Base-by-base conservation (phyloP, 1,284 basidiomycete genomes). In the Pisolithus thermaeus region DNA sequence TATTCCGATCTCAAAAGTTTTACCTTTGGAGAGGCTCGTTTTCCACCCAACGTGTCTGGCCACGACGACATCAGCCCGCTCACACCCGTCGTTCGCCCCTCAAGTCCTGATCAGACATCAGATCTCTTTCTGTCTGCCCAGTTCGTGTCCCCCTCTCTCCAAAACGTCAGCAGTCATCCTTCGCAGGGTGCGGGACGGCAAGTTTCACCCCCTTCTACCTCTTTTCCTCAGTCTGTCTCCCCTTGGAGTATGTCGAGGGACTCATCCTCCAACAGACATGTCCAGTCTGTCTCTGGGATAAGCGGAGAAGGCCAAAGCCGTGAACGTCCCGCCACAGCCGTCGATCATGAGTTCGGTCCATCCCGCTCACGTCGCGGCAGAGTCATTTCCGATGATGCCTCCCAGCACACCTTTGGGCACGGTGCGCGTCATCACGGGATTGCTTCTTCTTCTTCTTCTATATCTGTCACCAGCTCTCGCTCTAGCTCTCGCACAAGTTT, bases 361-460 rank as follows among this genome's bases (percentile, higher is more conserved):
- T 53, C 38, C 39, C 47, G 47, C 42, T 16, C 41, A 25, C 58
- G 47, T 48, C 58, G 53, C 58, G 58, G 47, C 56, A 61, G 56
- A 38, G 63, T 68, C 59, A 52, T 69, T 47, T 70, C 73, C 2
- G 77, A 81, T 60, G 70, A 71, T 2, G 73, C 74, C 23, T 81
- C 78, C 3, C 73, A 72, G 52, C 70, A 77, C 58, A 80, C 79
- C 0, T 80, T 81, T 50, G 76, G 71, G 40, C 66, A 40, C 51
- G 54, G 63, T 46, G 61, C 58, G 44, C 58, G 56, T 41, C 43
- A 63, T 56, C 53, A 56, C 52, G 48, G 59, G 30, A 23, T 51
- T 22, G 50, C 67, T n/a, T 70, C 70, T 28, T 70, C 75, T 25
- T 78, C 76, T 22, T 75, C 72, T 11, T 77, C 76, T 8, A 67